A percentile compares a stretch with the other conserved stretches of the same genome.
These are phyloP conservation scores for Dissophora ornata DNA, from an alignment of 192 early-diverging fungal species.

Conservation along the genomic window DNA sequence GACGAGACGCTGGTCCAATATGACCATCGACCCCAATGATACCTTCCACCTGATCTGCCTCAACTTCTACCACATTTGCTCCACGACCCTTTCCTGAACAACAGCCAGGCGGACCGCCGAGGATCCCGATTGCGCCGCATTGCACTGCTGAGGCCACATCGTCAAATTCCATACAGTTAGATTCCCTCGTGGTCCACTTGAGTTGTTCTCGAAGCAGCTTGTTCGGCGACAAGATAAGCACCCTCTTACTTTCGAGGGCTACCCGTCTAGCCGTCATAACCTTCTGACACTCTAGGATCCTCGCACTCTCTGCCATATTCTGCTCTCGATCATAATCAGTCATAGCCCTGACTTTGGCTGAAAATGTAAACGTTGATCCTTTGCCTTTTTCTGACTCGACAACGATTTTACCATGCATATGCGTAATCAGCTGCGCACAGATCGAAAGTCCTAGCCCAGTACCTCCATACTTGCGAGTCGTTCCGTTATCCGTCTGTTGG, in stretches of 20 bases:
- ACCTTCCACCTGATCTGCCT: neutral
- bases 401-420: constrained; percentile 55
- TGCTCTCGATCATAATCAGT: constrained; percentile 19
- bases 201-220: constrained; percentile 22
- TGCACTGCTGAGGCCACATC: constrained; percentile 20
- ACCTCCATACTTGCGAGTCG: constrained; percentile 56
- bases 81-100: neutral
- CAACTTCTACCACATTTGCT: neutral
- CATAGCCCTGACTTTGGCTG: constrained; percentile 27
- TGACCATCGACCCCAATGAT: neutral
- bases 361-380: constrained; percentile 57
- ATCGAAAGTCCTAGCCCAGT: constrained; percentile 64
- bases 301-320: constrained; percentile 21
- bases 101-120: neutral
- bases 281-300: constrained; percentile 30
- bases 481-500: constrained; percentile 49
- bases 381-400: constrained; percentile 56
- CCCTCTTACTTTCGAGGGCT: neutral
- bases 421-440: constrained; percentile 55
- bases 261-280: constrained; percentile 5
- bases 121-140: constrained; percentile 14
- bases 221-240: constrained; percentile 40
- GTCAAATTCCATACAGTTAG: constrained; percentile 29
- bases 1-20: neutral
- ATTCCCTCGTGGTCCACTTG: neutral